Percentiles rank a stretch among this genome's conserved stretches.
Evolutionary conservation across 2,329 filamentous ascomycete genomes (phyloP).

Genomic region (Exserohilum rostratum): DNA sequence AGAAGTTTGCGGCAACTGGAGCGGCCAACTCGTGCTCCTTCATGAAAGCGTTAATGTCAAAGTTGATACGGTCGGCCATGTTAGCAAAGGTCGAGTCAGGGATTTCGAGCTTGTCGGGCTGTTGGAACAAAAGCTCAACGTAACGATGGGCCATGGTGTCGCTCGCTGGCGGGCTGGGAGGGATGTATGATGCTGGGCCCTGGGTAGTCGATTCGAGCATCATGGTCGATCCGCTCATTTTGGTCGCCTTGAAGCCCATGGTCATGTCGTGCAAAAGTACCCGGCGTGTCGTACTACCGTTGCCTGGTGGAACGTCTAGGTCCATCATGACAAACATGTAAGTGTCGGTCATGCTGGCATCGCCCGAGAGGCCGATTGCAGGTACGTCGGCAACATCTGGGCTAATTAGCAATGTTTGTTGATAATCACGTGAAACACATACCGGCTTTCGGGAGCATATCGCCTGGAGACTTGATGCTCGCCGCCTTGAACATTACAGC

Average conservation of each 20-base stretch:
- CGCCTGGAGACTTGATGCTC: constrained; percentile 35
- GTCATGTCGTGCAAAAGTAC: constrained; percentile 43
- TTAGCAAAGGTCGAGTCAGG: constrained; percentile 30
- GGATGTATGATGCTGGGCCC: constrained; percentile 41
- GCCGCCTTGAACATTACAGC: constrained; percentile 43
- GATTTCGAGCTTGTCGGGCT: constrained; percentile 35
- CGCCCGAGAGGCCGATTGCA: constrained; percentile 32
- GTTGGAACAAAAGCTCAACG: constrained; percentile 42
- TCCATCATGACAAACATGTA: constrained; percentile 48
- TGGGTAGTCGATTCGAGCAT: constrained; percentile 37
- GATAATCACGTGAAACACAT: background rate
- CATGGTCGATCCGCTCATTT: constrained; percentile 23
- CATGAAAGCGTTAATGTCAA: constrained; percentile 40
- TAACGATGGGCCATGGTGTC: constrained; percentile 45
- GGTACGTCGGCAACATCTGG: constrained; percentile 37
- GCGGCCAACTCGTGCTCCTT: constrained; percentile 27
- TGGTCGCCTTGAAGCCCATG: constrained; percentile 42
- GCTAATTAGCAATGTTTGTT: constrained; percentile 8
- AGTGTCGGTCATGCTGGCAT: constrained; percentile 23
- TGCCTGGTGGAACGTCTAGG: constrained; percentile 39
- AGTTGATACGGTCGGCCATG: constrained; percentile 30
- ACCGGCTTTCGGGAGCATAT: constrained; percentile 39
- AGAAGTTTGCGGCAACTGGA: constrained; percentile 45
- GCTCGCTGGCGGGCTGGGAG: constrained; percentile 41
- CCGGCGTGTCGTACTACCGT: constrained; percentile 33